Evolutionary conservation across 345 rosid species (phyloP), one percentile per base, ranked within the genome.

Genomic region (Moricandia arvensis): DNA sequence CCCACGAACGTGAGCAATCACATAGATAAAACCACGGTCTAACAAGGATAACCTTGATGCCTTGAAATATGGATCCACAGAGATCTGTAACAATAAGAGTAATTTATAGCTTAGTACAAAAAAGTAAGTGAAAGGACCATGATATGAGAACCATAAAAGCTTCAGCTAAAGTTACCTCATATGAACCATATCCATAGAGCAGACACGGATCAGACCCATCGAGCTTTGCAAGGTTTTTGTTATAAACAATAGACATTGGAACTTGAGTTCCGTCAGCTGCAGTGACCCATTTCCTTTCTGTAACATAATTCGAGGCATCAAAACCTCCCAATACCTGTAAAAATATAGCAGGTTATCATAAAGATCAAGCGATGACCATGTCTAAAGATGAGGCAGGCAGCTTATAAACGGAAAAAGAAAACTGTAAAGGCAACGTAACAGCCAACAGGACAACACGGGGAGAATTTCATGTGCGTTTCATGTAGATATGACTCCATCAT

Each of bases 181-280:
- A 94, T 34, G 98, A 91, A 78, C 98, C 98, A 81, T 94, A 94
- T 49, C 97, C 98, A 73, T 91, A 85, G 27, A 93, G 97, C 76
- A 88, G 77, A 30, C 89, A 59, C 0, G 93, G 93, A 81, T 93
- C 89, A 72, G 96, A 86, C 12, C 94, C 96, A 82, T 94, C 93
- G 18, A 91, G 86, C 76, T 89, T 91, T 80, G 90, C 97, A 75
- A 86, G 81, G 33, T 85, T 78, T 80, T 86, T 91, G 78, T 68
- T 85, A 51, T 87, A 91, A 69, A 87, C 93, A 79, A 90, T 78
- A 38, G 97, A 91, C 71, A 94, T 74, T 69, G 97, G 98, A 83
- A 94, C 82, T 81, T 85, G 81, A 53, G 89, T 90, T 72, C 96
- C 97, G 76, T 91, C 98, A 30, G 88, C 80, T 72, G 97, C 98